These are phyloP conservation scores for Helicocarpus griseus DNA, from an alignment of 2,329 filamentous ascomycete genomes.

Conservation along the genomic window DNA sequence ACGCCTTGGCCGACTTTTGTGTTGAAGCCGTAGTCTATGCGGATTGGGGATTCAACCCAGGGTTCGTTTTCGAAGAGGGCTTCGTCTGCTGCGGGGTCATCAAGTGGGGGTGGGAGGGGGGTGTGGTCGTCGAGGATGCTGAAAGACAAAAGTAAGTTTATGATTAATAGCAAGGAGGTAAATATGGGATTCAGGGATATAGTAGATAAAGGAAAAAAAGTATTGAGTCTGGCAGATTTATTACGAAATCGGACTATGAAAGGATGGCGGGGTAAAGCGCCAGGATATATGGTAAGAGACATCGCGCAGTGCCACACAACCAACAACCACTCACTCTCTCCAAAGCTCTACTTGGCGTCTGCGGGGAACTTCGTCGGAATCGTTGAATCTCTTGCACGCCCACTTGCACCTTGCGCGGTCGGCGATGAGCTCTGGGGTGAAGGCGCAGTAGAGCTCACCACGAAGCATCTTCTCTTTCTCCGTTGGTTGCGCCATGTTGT, in stretches of 20 bases:
- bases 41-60: slow-evolving; percentile 61
- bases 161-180: slow-evolving; percentile 4
- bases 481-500: slow-evolving; percentile 8
- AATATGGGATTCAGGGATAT: not conserved
- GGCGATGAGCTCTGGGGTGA: slow-evolving; percentile 56
- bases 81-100: slow-evolving; percentile 55
- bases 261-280: slow-evolving; percentile 1
- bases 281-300: not conserved
- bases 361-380: slow-evolving; percentile 46
- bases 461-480: slow-evolving; percentile 45
- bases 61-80: slow-evolving; percentile 54
- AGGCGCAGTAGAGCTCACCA: slow-evolving; percentile 66
- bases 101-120: slow-evolving; percentile 51
- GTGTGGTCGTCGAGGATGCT: slow-evolving; percentile 55
- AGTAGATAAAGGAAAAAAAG: not conserved
- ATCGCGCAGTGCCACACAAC: not conserved
- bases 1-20: slow-evolving; percentile 60
- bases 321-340: slow-evolving; percentile 52
- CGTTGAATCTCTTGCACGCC: slow-evolving; percentile 57
- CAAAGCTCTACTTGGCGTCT: slow-evolving; percentile 57
- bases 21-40: slow-evolving; percentile 70
- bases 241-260: not conserved
- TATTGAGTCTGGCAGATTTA: too few species aligned
- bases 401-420: slow-evolving; percentile 53
- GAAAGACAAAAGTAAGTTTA: not conserved